Evolutionary conservation across 495 filamentous ascomycete genomes (phyloP).

Genomic region (Entonaema liquescens): DNA sequence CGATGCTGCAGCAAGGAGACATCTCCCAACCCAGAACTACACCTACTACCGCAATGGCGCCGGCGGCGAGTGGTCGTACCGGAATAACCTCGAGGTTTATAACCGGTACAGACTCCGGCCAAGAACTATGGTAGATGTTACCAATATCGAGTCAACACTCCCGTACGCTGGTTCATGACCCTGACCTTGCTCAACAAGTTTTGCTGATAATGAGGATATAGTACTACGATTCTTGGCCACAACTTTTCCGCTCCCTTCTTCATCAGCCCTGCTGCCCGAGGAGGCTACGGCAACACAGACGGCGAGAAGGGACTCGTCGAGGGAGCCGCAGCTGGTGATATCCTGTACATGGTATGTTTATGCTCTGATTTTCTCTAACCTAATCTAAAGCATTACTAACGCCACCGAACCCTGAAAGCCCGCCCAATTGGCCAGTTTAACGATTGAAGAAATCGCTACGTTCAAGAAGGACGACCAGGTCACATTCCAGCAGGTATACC

Average conservation of each 20-base stretch:
- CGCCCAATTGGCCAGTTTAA: constrained; percentile 42
- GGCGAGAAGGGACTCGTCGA: constrained; percentile 51
- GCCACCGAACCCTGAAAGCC: constrained; percentile 19
- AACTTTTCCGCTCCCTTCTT: constrained; percentile 56
- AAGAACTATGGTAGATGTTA: constrained; percentile 46
- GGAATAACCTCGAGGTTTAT: constrained; percentile 53
- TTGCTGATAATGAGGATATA: constrained; percentile 5
- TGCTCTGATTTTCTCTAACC: neutral
- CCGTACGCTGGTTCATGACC: constrained; percentile 12
- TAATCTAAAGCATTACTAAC: constrained; percentile 2
- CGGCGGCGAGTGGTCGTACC: constrained; percentile 53
- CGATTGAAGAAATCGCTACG: constrained; percentile 50
- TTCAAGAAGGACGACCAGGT: constrained; percentile 45
- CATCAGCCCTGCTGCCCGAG: constrained; percentile 51
- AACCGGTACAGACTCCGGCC: constrained; percentile 42
- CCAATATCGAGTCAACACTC: constrained; percentile 45
- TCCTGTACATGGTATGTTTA: constrained; percentile 47
- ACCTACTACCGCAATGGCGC: constrained; percentile 56
- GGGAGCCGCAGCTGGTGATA: constrained; percentile 46
- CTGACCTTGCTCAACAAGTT: neutral
- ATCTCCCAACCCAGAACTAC: constrained; percentile 44
- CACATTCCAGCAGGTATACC: constrained; percentile 53
- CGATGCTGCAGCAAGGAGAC: constrained; percentile 47
- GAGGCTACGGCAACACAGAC: constrained; percentile 46
- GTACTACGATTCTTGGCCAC: constrained; percentile 51